Evolutionary conservation across 2,329 filamentous ascomycete genomes (phyloP), one percentile per base, ranked within the genome.

Genomic region (Colletotrichum tropicicola): DNA sequence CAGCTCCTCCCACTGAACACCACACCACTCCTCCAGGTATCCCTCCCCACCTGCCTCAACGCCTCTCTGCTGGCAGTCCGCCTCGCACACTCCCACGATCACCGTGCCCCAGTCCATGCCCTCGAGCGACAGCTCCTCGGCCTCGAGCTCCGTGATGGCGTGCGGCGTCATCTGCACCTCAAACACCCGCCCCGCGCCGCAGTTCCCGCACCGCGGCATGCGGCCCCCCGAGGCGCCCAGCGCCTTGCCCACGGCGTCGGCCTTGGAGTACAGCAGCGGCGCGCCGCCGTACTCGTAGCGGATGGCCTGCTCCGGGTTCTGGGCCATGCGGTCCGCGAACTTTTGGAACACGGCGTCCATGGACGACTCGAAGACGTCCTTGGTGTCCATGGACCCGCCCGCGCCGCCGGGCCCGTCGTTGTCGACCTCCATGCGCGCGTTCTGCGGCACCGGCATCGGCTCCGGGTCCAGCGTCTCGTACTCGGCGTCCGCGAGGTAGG

Each of bases 61-160:
- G 1, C 86, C 85, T 6, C 77, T 77, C 15, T 88, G 87, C 71
- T 85, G 83, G 75, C 96, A 98, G 76, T 98, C 93, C 73, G 80
- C 87, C 69, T 86, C 88, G 76, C 96, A 99, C 7, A 97, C 93
- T 0, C 89, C 94, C 37, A 98, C 82, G 62, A 99, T 88, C 8
- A 99, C 86, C 1, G 94, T 98, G 0, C 95, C 95, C 96, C 96
- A 99, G 73, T 99, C 96, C 96, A 99, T 99, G 0, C 94, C 96
- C 82, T 97, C 85, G 19, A 91, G 73, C 39, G 86, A 87, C 70
- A 89, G 76, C 60, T 91, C 89, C 43, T 94, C 92, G 9, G 86
- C 89, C 81, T 98, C 96, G 57, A 98, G 82, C 82, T 97, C 92
- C 28, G 89, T 88, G 72, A 99, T 99, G 3, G 94, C 91, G 74